These are phyloP conservation scores for Acer campestre DNA, from an alignment of 345 rosid genomes.

Conservation along the genomic window DNA sequence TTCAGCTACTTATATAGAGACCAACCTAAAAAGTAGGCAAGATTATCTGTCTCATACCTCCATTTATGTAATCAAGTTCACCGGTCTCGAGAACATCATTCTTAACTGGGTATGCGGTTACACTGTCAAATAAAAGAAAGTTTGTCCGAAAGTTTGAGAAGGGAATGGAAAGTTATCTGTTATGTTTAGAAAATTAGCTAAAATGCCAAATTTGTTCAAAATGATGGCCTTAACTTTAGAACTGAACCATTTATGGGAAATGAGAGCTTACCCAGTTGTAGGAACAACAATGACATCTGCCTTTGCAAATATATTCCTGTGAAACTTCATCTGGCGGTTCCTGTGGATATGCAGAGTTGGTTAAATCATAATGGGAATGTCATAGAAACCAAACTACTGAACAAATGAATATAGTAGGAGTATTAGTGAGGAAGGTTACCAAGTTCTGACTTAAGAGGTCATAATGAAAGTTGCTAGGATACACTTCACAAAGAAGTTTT, in stretches of 20 bases:
- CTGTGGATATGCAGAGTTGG: constrained; percentile 33
- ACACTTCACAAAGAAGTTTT: too few species aligned
- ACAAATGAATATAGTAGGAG: not conserved
- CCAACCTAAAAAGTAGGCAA: not conserved
- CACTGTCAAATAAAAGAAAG: constrained; percentile 30
- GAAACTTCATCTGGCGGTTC: constrained; percentile 62
- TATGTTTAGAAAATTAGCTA: not conserved
- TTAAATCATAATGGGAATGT: not conserved
- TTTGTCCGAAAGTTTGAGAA: not conserved
- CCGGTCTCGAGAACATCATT: constrained; percentile 58
- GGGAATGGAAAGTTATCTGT: not conserved
- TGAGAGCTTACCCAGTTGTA: constrained; percentile 59
- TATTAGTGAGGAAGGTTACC: not conserved
- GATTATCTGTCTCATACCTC: constrained; percentile 44
- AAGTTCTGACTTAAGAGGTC: not conserved
- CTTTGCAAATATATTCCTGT: constrained; percentile 43
- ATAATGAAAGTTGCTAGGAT: not conserved
- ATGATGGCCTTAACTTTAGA: not conserved
- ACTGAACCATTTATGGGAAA: not conserved
- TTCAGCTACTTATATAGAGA: not conserved
- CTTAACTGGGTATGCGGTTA: constrained; percentile 60
- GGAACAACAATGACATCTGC: constrained; percentile 75
- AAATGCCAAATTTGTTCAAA: not conserved
- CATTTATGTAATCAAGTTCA: constrained; percentile 73
- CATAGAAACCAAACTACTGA: not conserved